Evolutionary conservation across 441 rosid species (phyloP).

Genomic region (Macaranga tanarius): DNA sequence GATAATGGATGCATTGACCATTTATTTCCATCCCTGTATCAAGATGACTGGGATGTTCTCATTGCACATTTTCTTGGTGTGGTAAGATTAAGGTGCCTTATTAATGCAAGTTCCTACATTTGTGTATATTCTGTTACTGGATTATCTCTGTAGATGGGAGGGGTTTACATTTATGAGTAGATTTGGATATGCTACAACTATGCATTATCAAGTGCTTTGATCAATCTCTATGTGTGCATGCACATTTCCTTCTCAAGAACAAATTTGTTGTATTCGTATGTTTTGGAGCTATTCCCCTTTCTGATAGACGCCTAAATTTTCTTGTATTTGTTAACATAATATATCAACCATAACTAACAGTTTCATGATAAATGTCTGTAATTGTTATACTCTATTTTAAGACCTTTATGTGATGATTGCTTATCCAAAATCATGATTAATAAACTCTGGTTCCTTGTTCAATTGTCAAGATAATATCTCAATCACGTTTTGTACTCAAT

Average conservation of each 20-base stretch:
- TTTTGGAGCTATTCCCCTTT: not conserved
- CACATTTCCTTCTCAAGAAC: not conserved
- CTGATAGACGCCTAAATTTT: not conserved
- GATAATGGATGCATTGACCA: slow-evolving; percentile 94
- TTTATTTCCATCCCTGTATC: slow-evolving; percentile 65
- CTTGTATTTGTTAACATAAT: not conserved
- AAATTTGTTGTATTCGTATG: not conserved
- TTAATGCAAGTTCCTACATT: not conserved
- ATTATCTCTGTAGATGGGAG: not conserved
- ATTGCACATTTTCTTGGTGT: slow-evolving; percentile 98
- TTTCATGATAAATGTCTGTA: not conserved
- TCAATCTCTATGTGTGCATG: not conserved
- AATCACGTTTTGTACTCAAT: too few species aligned
- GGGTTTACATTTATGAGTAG: not conserved
- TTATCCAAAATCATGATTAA: too few species aligned
- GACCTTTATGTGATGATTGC: too few species aligned
- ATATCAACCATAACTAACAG: not conserved
- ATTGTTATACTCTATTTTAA: too few species aligned
- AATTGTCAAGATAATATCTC: too few species aligned
- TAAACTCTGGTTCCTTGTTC: too few species aligned
- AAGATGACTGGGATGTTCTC: slow-evolving; percentile 95
- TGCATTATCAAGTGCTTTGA: not conserved
- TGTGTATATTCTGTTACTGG: not conserved
- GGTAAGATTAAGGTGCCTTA: slow-evolving; percentile 50
- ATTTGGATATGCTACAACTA: not conserved